phyloP scores from a whole-genome alignment of 2,329 filamentous ascomycete genomes.

The Diaporthe australafricana region DNA sequence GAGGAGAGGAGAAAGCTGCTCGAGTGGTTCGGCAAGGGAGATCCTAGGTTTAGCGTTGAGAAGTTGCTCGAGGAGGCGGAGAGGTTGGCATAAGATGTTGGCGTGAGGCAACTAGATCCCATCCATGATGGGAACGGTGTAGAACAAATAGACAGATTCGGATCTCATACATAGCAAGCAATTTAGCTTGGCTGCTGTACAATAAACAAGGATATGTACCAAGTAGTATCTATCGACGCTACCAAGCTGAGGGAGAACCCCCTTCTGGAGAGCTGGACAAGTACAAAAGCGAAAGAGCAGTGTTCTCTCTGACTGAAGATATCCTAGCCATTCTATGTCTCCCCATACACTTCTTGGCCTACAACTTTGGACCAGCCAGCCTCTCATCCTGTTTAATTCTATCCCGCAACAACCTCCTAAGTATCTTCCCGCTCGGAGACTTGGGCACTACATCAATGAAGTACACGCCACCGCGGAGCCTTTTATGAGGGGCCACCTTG shows the following conservation, averaged over 20 bases:
- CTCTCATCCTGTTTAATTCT: conserved; percentile 52
- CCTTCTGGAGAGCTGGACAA: background rate
- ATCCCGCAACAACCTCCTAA: conserved; percentile 57
- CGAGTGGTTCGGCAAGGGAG: conserved; percentile 84
- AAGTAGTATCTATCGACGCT: background rate
- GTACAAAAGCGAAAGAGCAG: background rate
- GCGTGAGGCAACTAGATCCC: background rate
- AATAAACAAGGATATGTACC: background rate
- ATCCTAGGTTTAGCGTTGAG: conserved; percentile 84
- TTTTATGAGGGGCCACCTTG: conserved; percentile 66
- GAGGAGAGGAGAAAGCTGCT: conserved; percentile 77
- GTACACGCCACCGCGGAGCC: conserved; percentile 76
- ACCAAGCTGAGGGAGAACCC: background rate
- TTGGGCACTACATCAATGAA: conserved; percentile 79
- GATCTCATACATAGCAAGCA: background rate
- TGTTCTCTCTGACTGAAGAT: background rate
- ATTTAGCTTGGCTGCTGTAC: background rate
- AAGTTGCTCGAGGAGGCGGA: conserved; percentile 90
- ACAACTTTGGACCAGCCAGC: conserved; percentile 54
- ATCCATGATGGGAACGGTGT: background rate
- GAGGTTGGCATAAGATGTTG: conserved; percentile 67
- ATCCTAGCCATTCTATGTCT: background rate
- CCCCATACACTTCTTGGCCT: conserved; percentile 15
- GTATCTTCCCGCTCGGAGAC: conserved; percentile 68
- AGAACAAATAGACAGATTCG: background rate